Conservation (phyloP, 2,329 filamentous ascomycete genomes). For the Arthroderma uncinatum region DNA sequence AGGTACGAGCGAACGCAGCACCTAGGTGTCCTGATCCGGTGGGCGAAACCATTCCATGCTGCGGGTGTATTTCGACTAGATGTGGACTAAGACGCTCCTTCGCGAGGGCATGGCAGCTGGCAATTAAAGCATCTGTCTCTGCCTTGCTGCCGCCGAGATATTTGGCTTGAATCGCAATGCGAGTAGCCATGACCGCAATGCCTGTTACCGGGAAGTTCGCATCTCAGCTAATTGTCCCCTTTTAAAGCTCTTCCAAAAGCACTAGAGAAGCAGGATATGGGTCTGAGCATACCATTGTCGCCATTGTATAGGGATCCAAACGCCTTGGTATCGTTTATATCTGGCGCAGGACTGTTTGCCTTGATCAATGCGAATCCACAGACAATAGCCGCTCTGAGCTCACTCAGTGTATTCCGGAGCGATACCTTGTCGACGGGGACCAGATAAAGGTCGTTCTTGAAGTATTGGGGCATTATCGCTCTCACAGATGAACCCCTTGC, state of each 20-base stretch:
- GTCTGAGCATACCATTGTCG: constrained; percentile 21
- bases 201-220: constrained; percentile 17
- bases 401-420: constrained; percentile 18
- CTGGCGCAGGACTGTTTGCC: constrained; percentile 17
- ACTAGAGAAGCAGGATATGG: not conserved
- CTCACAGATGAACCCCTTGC: not conserved
- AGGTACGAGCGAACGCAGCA: constrained; percentile 22
- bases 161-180: constrained; percentile 27
- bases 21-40: constrained; percentile 24
- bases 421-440: constrained; percentile 14
- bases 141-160: constrained; percentile 15
- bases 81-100: constrained; percentile 20
- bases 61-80: constrained; percentile 6
- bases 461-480: constrained; percentile 18
- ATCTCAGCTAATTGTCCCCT: not conserved
- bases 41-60: constrained; percentile 21
- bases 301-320: constrained; percentile 25
- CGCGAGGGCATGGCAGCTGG: constrained; percentile 22
- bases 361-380: constrained; percentile 22
- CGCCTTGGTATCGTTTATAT: constrained; percentile 16
- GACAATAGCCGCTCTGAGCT: constrained; percentile 24
- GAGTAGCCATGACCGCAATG: constrained; percentile 28
- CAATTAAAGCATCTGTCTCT: constrained; percentile 10
- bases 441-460: constrained; percentile 20
- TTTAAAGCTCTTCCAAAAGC: not conserved